Evolutionary conservation across 1,139 yeast genomes (phyloP), one percentile per base, ranked within the genome.

Genomic region (Candida sanyaensis): DNA sequence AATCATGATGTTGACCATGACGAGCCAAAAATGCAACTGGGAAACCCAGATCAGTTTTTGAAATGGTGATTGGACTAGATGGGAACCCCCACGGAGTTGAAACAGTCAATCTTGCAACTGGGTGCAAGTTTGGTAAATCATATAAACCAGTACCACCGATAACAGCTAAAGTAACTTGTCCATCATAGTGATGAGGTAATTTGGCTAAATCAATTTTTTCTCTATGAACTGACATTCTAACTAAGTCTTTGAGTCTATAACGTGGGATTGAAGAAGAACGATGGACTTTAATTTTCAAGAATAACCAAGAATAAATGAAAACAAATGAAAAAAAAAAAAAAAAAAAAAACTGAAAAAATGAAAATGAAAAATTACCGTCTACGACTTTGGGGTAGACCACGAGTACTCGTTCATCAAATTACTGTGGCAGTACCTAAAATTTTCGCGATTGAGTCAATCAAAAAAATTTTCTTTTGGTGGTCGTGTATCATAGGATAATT

Each of bases 91-190:
- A 93, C 24, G 99, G 99, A 8, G 99, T 93, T 17, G 86, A 79
- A 47, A 90, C 69, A 6, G 88, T 81, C 45, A 91, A 71, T 57
- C 87, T 77, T 26, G 97, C 97, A 45, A 91, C 95, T 2, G 97
- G 96, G 42, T 85, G 80, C 53, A 92, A 75, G 49, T 89, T 83
- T 40, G 88, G 90, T 51, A 93, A 77, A 50, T 89, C 88, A 74
- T 93, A 93, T 41, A 93, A 79, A n/a, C 99, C 99, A 3, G 99
- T 93, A 40, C 99, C 99, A 36, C 99, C 99, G 64, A 93, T 93
- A 55, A 93, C 83, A 41, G 96, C 98, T 43, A 93, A 77, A 39
- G 82, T 78, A 26, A 93, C 89, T 34, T 66, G 65, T 42, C 67
- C 69, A 44, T 66, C 67, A 61, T 66, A 76, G 39, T 63, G 57